phyloP scores from a whole-genome alignment of 2,329 filamentous ascomycete genomes.

The Venturia asperata region DNA sequence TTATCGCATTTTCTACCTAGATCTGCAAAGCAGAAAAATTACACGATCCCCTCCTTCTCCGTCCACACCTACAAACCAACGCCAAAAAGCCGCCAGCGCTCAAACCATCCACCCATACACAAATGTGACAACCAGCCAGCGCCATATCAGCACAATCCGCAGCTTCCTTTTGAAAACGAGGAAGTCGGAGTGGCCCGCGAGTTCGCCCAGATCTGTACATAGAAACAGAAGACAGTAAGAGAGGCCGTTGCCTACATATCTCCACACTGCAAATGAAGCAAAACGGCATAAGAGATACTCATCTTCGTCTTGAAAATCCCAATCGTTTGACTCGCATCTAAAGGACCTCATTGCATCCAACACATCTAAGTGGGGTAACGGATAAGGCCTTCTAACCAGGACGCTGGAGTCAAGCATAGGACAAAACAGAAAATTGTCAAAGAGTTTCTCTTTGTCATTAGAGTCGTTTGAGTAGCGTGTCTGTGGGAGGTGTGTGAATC shows the following conservation, averaged over 20 bases:
- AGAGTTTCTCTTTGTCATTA: neutral
- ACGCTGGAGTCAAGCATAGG: neutral
- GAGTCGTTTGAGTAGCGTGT: slow-evolving; percentile 1
- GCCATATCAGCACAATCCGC: neutral
- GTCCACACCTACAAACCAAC: neutral
- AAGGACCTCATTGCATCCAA: slow-evolving; percentile 4
- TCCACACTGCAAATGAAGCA: neutral
- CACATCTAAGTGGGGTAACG: neutral
- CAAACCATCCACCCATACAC: neutral
- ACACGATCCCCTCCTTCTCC: neutral
- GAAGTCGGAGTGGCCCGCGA: too few species aligned
- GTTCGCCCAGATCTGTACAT: neutral
- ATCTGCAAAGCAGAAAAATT: slow-evolving; percentile 14
- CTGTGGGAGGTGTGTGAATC: neutral
- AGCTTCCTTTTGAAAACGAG: neutral
- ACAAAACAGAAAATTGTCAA: neutral
- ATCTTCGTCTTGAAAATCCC: neutral
- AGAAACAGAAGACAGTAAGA: neutral
- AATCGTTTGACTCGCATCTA: slow-evolving; percentile 1
- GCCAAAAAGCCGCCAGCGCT: neutral
- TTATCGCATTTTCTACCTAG: slow-evolving; percentile 13
- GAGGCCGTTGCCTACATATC: slow-evolving; percentile 3
- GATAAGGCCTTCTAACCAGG: slow-evolving; percentile 5
- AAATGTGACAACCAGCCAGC: neutral
- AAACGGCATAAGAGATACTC: slow-evolving; percentile 1